A percentile compares a stretch with the other conserved stretches of the same genome.
Conservation (phyloP, 2,329 filamentous ascomycete genomes). For the Sporothrix dimorphospora region DNA sequence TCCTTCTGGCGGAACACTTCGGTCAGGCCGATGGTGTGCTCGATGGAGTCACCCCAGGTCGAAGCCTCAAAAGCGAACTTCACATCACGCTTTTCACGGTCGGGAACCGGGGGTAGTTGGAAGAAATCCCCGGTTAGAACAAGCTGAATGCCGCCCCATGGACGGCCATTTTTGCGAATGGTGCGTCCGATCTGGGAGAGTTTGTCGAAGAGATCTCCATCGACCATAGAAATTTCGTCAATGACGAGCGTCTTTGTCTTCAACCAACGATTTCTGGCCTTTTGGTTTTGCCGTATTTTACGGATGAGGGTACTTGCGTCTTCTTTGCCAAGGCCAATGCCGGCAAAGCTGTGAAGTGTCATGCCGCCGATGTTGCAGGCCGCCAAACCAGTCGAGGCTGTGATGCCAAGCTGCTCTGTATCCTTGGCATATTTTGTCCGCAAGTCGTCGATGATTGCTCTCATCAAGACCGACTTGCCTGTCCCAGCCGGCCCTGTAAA, state of each 20-base stretch:
- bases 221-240: conserved; percentile 98
- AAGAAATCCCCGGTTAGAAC: conserved; percentile 98
- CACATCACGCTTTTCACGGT: conserved; percentile 66
- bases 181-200: conserved; percentile 82
- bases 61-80: conserved; percentile 93
- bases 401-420: conserved; percentile 85
- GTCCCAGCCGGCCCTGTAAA: conserved; percentile 97
- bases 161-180: conserved; percentile 85
- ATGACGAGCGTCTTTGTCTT: conserved; percentile 85
- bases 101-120: conserved; percentile 91
- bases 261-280: conserved; percentile 87
- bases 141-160: conserved; percentile 95
- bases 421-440: conserved; percentile 76
- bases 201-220: conserved; percentile 96
- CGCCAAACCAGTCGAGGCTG: conserved; percentile 91
- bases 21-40: conserved; percentile 93
- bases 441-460: conserved; percentile 82
- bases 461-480: conserved; percentile 94
- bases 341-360: conserved; percentile 93
- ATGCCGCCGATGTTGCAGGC: conserved; percentile 97
- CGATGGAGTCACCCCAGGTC: conserved; percentile 89
- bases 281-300: conserved; percentile 87
- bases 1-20: conserved; percentile 97
- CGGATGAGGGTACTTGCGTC: conserved; percentile 77
- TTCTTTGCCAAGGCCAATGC: conserved; percentile 94